Evolutionary conservation across 306 rosid genomes (phyloP).

Genomic region (Echinosophora koreensis): DNA sequence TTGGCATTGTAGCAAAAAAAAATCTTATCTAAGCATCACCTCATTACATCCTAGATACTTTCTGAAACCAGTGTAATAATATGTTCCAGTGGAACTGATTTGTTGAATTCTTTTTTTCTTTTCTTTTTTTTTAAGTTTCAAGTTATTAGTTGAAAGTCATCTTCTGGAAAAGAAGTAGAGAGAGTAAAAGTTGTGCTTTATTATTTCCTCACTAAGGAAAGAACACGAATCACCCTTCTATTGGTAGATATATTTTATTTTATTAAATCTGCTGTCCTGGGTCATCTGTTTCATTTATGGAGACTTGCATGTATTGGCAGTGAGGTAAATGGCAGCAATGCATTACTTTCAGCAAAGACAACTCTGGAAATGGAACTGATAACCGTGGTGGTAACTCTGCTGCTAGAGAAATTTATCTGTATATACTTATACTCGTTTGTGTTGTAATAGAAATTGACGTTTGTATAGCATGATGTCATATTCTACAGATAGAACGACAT

Average conservation of each 20-base stretch:
- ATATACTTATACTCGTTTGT: neutral
- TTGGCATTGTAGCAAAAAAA: neutral
- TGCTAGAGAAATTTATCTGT: neutral
- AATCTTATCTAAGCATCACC: neutral
- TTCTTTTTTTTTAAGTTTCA: conserved; percentile 1
- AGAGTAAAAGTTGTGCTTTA: neutral
- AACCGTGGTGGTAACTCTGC: neutral
- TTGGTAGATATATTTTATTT: neutral
- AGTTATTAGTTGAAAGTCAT: neutral
- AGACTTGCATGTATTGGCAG: conserved; percentile 35
- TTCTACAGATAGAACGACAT: neutral
- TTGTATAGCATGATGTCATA: neutral
- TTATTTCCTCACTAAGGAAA: neutral
- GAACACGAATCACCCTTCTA: neutral
- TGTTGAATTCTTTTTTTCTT: neutral
- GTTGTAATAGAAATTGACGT: neutral
- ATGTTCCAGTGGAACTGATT: neutral
- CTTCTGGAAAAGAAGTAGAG: conserved; percentile 9
- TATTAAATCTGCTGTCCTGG: neutral
- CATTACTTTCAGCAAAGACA: neutral
- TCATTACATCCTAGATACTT: neutral
- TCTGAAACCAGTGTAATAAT: conserved; percentile 1
- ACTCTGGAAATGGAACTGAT: no score
- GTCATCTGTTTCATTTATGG: conserved; percentile 15
- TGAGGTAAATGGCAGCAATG: conserved; percentile 26